These are phyloP conservation scores for Aristolochia californica DNA, from an alignment of 164 flowering plant species.

Conservation along the genomic window DNA sequence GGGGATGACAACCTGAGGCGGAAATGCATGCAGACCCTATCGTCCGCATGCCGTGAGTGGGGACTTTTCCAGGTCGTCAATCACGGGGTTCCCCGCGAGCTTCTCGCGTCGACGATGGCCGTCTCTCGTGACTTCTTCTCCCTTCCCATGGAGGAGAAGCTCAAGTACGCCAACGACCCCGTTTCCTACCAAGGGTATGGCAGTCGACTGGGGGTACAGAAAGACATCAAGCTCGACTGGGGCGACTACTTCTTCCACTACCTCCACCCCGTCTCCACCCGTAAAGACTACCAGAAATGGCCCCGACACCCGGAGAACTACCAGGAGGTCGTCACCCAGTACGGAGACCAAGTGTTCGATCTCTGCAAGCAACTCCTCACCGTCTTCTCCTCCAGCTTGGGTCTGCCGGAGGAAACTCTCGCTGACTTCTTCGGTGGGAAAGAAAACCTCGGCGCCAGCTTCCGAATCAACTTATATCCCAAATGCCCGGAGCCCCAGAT, in stretches of 20 bases:
- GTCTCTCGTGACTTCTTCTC: constrained; percentile 58
- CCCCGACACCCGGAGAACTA: constrained; percentile 19
- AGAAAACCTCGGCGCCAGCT: constrained; percentile 45
- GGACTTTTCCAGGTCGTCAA: constrained; percentile 67
- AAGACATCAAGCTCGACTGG: constrained; percentile 86
- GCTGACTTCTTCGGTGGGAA: constrained; percentile 62
- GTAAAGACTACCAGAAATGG: constrained; percentile 60
- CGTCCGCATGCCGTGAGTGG: constrained; percentile 58
- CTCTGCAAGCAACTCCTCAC: constrained; percentile 41
- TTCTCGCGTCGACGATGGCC: constrained; percentile 27
- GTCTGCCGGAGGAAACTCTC: constrained; percentile 35
- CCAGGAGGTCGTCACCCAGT: constrained; percentile 60
- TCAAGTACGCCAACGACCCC: constrained; percentile 55
- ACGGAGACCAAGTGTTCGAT: constrained; percentile 41
- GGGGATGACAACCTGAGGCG: neutral
- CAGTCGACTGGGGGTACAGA: constrained; percentile 62
- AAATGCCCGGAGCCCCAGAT: constrained; percentile 83
- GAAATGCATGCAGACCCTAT: constrained; percentile 13
- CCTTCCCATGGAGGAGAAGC: constrained; percentile 60
- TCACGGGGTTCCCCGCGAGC: constrained; percentile 50
- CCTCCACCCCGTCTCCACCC: constrained; percentile 30
- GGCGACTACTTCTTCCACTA: constrained; percentile 75
- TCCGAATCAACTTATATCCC: constrained; percentile 74
- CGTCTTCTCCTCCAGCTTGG: constrained; percentile 45
- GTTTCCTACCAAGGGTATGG: constrained; percentile 84